These are phyloP conservation scores for Asterophora lycoperdoides DNA, from an alignment of 768 basidiomycete genomes.

Conservation along the genomic window DNA sequence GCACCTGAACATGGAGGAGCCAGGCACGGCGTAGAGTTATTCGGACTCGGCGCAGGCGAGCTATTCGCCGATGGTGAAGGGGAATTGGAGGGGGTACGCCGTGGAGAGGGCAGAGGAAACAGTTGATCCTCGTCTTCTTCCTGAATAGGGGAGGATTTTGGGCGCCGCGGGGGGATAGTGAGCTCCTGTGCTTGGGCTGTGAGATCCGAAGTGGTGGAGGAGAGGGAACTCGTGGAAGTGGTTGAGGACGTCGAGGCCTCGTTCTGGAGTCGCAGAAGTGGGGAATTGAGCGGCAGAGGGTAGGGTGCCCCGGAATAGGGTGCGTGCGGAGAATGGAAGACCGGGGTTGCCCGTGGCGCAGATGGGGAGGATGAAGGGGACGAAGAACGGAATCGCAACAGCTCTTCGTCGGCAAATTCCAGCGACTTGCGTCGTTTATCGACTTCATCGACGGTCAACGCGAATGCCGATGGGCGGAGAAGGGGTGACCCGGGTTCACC, in stretches of 20 bases:
- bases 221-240: constrained; percentile 7
- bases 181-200: background rate
- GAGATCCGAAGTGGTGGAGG: constrained; percentile 5
- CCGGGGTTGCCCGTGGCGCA: constrained; percentile 11
- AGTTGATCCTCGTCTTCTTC: constrained; percentile 56
- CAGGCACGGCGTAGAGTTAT: constrained; percentile 12
- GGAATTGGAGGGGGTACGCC: constrained; percentile 46
- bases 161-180: constrained; percentile 12
- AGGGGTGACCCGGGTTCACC: constrained; percentile 1
- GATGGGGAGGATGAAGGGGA: background rate
- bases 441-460: constrained; percentile 60
- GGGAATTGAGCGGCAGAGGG: background rate
- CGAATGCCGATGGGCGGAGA: constrained; percentile 22
- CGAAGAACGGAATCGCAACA: constrained; percentile 9
- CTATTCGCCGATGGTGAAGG: constrained; percentile 22
- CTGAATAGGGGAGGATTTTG: constrained; percentile 36
- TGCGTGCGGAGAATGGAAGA: constrained; percentile 15
- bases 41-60: constrained; percentile 18
- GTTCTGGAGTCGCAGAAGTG: constrained; percentile 4
- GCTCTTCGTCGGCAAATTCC: constrained; percentile 27
- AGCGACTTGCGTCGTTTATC: constrained; percentile 51
- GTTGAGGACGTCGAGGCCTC: constrained; percentile 5
- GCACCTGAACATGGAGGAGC: background rate
- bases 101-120: constrained; percentile 57
- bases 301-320: constrained; percentile 9